Conservation (phyloP, 306 rosid genomes). For the Dalbergia cultrata region DNA sequence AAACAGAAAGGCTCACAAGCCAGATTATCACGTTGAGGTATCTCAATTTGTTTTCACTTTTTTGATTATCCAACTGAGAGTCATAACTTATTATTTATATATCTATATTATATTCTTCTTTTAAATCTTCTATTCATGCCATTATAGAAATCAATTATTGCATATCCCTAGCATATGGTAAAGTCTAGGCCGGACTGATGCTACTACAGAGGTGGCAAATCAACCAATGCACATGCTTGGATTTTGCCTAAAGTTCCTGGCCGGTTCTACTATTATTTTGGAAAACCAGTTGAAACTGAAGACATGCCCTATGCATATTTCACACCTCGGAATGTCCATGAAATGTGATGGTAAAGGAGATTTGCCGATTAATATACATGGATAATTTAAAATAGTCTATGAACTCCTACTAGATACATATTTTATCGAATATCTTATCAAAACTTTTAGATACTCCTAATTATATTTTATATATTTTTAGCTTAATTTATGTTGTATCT, state of each 20-base stretch:
- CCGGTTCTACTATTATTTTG: constrained; percentile 80
- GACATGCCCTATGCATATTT: constrained; percentile 49
- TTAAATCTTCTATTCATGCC: not conserved
- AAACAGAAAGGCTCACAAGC: constrained; percentile 61
- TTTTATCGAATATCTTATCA: too few relatives aligned
- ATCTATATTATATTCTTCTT: constrained; percentile 1
- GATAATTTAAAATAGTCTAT: too few relatives aligned
- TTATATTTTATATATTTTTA: too few relatives aligned
- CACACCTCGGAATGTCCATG: too few relatives aligned
- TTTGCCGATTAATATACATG: too few relatives aligned
- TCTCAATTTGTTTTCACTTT: constrained; percentile 31
- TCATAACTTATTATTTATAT: not conserved
- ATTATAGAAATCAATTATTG: too few relatives aligned
- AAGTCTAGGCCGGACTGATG: constrained; percentile 60
- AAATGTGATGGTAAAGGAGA: too few relatives aligned
- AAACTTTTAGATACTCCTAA: too few relatives aligned
- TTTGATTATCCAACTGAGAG: not conserved
- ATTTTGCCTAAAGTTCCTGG: constrained; percentile 86
- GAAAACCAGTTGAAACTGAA: constrained; percentile 86
- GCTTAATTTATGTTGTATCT: too few relatives aligned
- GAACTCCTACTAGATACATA: too few relatives aligned
- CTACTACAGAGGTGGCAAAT: constrained; percentile 61
- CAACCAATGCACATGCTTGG: constrained; percentile 77
- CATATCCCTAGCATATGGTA: not conserved
- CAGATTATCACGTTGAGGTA: constrained; percentile 71